A percentile compares a stretch with the other conserved stretches of the same genome.
phyloP scores from a whole-genome alignment of 1,284 basidiomycete species.

The Phellopilus nigrolimitatus region DNA sequence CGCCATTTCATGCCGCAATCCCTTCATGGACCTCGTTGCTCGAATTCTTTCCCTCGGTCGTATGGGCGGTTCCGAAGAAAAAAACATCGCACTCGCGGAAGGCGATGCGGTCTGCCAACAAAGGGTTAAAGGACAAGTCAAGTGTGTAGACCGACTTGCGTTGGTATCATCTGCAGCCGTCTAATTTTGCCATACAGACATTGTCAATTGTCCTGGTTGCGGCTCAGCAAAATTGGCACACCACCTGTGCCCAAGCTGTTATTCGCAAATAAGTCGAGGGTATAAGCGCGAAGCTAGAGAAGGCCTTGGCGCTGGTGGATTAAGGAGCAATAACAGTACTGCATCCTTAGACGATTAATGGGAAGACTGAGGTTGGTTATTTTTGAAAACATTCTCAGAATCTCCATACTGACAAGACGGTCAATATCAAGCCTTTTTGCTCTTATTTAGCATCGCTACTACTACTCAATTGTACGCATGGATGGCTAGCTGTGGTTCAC shows the following conservation, averaged over 20 bases:
- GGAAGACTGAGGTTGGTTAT: neutral
- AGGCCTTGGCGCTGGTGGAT: too few relatives aligned
- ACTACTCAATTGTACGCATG: too few relatives aligned
- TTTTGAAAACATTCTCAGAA: neutral
- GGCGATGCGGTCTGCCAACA: conserved; percentile 92
- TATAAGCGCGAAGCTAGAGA: conserved; percentile 47
- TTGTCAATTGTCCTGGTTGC: conserved; percentile 91
- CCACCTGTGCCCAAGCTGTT: conserved; percentile 85
- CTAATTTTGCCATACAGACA: conserved; percentile 47
- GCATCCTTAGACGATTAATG: neutral
- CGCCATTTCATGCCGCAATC: conserved; percentile 35
- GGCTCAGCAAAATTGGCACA: conserved; percentile 86
- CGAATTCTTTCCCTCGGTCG: conserved; percentile 82
- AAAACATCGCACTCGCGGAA: conserved; percentile 93
- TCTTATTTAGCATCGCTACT: neutral
- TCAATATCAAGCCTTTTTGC: neutral
- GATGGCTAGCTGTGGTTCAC: too few relatives aligned
- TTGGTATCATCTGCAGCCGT: conserved; percentile 19
- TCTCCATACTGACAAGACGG: neutral
- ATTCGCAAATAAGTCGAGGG: conserved; percentile 66
- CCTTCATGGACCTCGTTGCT: conserved; percentile 58
- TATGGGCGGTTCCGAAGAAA: conserved; percentile 93
- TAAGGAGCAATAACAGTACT: conserved; percentile 2
- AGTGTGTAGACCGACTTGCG: conserved; percentile 50
- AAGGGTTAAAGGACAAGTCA: conserved; percentile 91